Percentiles rank a stretch among this genome's conserved stretches.
Evolutionary conservation across 441 rosid species (phyloP).

Genomic region (Macaranga tanarius): DNA sequence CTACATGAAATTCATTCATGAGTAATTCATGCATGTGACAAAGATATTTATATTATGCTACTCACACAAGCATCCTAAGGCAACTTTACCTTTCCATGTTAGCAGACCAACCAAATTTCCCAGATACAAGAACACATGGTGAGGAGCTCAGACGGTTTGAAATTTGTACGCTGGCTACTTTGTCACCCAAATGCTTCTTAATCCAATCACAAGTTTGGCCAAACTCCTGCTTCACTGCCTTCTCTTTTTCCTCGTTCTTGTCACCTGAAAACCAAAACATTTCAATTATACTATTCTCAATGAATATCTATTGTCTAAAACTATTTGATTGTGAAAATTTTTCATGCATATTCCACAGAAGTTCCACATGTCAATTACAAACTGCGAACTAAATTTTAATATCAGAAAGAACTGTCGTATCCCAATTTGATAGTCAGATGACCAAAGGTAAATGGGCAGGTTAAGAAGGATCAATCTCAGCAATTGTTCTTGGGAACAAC

Average conservation of each 20-base stretch:
- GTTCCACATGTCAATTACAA: neutral
- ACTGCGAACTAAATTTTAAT: slow-evolving; percentile 3
- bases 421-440: neutral
- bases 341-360: neutral
- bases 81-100: slow-evolving; percentile 86
- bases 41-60: neutral
- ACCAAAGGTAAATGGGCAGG: neutral
- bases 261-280: slow-evolving; percentile 53
- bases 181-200: slow-evolving; percentile 79
- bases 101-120: slow-evolving; percentile 97
- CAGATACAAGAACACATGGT: slow-evolving; percentile 92
- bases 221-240: slow-evolving; percentile 72
- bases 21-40: slow-evolving; percentile 11
- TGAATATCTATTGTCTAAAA: neutral
- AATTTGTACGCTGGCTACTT: slow-evolving; percentile 85
- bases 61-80: neutral
- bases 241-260: slow-evolving; percentile 85
- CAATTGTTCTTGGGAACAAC: neutral
- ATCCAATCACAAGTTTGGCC: slow-evolving; percentile 96
- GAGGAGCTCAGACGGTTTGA: slow-evolving; percentile 89
- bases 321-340: neutral
- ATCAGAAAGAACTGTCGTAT: slow-evolving; percentile 8
- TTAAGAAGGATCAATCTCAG: neutral
- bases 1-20: slow-evolving; percentile 33
- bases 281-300: neutral